Evolutionary conservation across 208 protist species (phyloP), one percentile per base, ranked within the genome.

Genomic region (Leishmania braziliensis): DNA sequence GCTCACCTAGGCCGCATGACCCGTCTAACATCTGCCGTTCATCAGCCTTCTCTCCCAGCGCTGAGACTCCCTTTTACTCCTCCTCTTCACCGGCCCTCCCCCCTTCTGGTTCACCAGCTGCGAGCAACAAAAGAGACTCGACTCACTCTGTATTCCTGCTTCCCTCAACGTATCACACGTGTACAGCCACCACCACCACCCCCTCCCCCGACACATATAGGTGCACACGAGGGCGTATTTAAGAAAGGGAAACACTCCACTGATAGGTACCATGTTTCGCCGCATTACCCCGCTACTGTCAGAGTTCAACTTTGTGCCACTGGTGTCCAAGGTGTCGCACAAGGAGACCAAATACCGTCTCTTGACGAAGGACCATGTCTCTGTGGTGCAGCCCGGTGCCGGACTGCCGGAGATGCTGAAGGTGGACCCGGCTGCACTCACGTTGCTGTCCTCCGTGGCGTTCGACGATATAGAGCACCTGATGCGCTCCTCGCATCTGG

Each of bases 381-480:
- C 91, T 16, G 90, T 92, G 10, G 81, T 97, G 29, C 72, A 90
- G 53, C 92, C 91, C 6, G 90, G 89, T 18, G 81, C 12, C 29
- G 83, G 83, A 6, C 72, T 94, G 50, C 94, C 91, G 50, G 87
- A 95, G 29, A 88, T 98, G 51, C 87, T 99, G 29, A 87, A 93
- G 50, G 97, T 99, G 6, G 95, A 98, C 53, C 92, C 95, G 16
- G 90, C 95, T 71, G 98, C 91, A 8, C 84, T 99, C 23, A 89
- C 91, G 63, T 69, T 97, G 60, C 93, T 99, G 50, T 85, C 97
- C 23, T 73, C 85, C 39, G 81, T 90, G 39, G 98, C 97, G 23
- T 99, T 99, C 85, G 90, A 93, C 54, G 97, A 99, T 76, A 95
- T 99, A 77, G 92, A 98, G 73, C 98, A 99, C 83, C 91, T 99